Conservation (phyloP, 805 yeast species). For the Yarrowia deformans region DNA sequence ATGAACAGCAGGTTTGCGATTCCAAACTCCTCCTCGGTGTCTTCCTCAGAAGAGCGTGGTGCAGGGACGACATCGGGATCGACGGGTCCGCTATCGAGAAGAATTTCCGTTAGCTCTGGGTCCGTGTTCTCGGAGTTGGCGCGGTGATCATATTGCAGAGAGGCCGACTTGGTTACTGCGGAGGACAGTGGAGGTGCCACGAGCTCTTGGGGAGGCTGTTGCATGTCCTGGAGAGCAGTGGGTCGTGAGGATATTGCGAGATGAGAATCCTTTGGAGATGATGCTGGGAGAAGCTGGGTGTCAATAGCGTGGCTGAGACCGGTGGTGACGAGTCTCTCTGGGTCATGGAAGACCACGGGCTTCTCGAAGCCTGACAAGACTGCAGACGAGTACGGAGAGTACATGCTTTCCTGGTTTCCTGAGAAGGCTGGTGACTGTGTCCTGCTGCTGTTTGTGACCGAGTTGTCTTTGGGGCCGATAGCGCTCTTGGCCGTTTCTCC, state of each 20-base stretch:
- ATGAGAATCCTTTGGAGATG: background rate
- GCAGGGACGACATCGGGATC: background rate
- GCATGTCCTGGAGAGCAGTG: slow-evolving; percentile 15
- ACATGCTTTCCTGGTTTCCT: slow-evolving; percentile 15
- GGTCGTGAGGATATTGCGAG: background rate
- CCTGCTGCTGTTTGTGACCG: slow-evolving; percentile 32
- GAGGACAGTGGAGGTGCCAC: background rate
- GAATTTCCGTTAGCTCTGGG: background rate
- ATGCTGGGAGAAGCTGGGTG: background rate
- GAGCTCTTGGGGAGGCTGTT: slow-evolving; percentile 17
- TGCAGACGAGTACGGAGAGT: slow-evolving; percentile 27
- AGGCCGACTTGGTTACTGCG: background rate
- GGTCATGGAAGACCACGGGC: slow-evolving; percentile 17
- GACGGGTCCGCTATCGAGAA: background rate
- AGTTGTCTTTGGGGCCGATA: slow-evolving; percentile 12
- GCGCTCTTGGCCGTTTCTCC: slow-evolving; percentile 16
- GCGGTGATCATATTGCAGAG: background rate
- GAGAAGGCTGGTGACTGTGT: slow-evolving; percentile 32
- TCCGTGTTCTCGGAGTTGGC: slow-evolving; percentile 20
- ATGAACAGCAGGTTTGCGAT: slow-evolving; percentile 27
- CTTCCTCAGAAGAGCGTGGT: background rate
- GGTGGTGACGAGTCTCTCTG: background rate
- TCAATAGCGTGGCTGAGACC: background rate
- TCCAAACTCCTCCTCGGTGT: slow-evolving; percentile 18
- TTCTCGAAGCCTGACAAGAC: slow-evolving; percentile 25